Evolutionary conservation across 768 basidiomycete species (phyloP).

Genomic region (Calocybe cyanea): DNA sequence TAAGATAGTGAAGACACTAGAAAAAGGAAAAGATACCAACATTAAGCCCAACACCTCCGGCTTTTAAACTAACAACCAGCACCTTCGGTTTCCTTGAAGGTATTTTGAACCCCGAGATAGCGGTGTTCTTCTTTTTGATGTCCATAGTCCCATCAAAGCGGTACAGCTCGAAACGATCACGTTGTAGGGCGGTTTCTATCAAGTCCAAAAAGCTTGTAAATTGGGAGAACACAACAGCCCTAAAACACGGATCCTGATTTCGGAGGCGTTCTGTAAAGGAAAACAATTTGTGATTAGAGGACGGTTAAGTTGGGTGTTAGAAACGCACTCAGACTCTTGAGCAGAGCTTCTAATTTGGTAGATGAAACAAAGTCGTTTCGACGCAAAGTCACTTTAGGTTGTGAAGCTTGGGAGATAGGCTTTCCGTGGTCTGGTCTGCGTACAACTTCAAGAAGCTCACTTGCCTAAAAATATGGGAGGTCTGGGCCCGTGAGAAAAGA

Average conservation of each 20-base stretch:
- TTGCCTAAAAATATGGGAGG: slow-evolving; percentile 34
- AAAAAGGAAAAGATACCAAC: slow-evolving; percentile 32
- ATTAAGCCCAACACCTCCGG: slow-evolving; percentile 90
- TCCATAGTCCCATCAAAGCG: slow-evolving; percentile 95
- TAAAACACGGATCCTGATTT: slow-evolving; percentile 71
- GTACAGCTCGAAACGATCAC: slow-evolving; percentile 64
- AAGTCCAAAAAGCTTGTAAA: slow-evolving; percentile 87
- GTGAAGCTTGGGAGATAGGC: slow-evolving; percentile 29
- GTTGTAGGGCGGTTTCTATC: slow-evolving; percentile 65
- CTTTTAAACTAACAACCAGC: slow-evolving; percentile 76
- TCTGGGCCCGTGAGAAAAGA: neutral
- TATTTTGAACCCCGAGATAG: slow-evolving; percentile 74
- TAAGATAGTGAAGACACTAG: slow-evolving; percentile 1
- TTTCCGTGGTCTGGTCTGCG: slow-evolving; percentile 26
- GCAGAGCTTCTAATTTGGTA: slow-evolving; percentile 85
- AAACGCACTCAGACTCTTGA: slow-evolving; percentile 59
- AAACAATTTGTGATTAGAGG: neutral
- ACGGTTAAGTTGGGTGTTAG: slow-evolving; percentile 14
- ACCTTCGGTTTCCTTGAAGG: slow-evolving; percentile 70
- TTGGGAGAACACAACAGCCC: slow-evolving; percentile 87
- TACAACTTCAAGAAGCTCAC: slow-evolving; percentile 62
- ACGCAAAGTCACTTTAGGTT: slow-evolving; percentile 53
- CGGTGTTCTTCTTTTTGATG: slow-evolving; percentile 71
- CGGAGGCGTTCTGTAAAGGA: slow-evolving; percentile 48
- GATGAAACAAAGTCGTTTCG: slow-evolving; percentile 86